Conservation (phyloP, 2,329 filamentous ascomycete species). For the Berkeleyomyces basicola region DNA sequence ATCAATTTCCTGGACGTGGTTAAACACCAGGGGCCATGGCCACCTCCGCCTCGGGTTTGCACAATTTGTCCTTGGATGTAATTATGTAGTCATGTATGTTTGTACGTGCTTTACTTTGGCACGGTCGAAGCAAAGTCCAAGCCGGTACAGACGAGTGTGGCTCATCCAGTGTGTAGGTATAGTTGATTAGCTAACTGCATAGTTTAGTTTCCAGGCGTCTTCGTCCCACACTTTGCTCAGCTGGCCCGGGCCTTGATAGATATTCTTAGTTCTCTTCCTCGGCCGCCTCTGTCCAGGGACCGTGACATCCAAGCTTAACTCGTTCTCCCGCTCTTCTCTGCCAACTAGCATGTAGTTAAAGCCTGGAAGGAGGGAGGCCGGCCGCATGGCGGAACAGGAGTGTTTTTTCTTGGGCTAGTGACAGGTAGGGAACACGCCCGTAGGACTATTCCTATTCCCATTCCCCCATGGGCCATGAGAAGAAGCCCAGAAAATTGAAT, state of each 20-base stretch:
- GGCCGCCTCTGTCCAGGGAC: not conserved
- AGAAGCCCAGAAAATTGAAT: not conserved
- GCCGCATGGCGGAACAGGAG: not conserved
- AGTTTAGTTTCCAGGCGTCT: no score
- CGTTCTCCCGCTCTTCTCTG: slow-evolving; percentile 1
- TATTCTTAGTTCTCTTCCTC: no score
- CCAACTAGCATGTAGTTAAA: not conserved
- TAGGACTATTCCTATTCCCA: not conserved
- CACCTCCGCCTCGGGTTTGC: no score
- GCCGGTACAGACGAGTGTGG: not conserved
- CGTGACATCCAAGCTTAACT: not conserved
- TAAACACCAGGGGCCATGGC: not conserved
- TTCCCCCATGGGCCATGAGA: not conserved
- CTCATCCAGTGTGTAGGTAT: not conserved
- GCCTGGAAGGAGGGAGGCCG: not conserved
- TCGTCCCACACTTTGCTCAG: no score
- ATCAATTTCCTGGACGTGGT: not conserved
- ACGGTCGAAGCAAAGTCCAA: not conserved
- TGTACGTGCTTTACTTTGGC: not conserved
- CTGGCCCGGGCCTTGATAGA: no score
- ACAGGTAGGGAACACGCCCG: not conserved
- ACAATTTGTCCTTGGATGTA: no score
- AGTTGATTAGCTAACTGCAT: no score
- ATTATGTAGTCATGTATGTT: not conserved
- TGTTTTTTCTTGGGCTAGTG: not conserved